Evolutionary conservation across 2,329 filamentous ascomycete species (phyloP), one percentile per base, ranked within the genome.

Genomic region (Metarhizium robertsii): DNA sequence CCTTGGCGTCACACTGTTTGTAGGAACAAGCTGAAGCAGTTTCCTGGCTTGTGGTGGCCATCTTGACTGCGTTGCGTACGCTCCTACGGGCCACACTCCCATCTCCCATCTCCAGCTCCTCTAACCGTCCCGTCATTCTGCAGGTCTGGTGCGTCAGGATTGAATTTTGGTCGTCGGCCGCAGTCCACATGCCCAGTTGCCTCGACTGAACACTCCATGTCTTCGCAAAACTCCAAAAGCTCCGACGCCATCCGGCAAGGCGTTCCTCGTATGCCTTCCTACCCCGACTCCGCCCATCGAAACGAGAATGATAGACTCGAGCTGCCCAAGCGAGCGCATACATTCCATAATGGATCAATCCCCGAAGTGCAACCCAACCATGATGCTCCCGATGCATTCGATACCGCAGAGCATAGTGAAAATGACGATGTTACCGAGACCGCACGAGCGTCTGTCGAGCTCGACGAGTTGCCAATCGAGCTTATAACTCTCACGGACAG

Each of bases 381-480:
- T 6, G 61, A 65, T 55, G 67, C 64, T 30, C 70, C 71, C 7
- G 77, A 79, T 63, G 71, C 76, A 6, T 83, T 82, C 62, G 79
- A 81, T 58, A 74, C 72, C 4, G 68, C 71, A 36, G 65, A 70
- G 6, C 62, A 70, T 34, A 69, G 70, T 18, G 70, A 74, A 36
- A 67, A 67, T 38, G 77, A 81, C 29, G 75, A 81, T 53, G 62
- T 69, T 30, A 57, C 71, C 5, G 79, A 83, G 58, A 63, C 70
- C 2, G 75, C 75, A 0, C 69, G 80, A 57, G 73, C 75, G 25
- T 84, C 87, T 3, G 81, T 89, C 59, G 86, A 89, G 56, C 86
- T 94, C 60, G 90, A 95, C 64, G 88, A 96, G 65, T 83, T 99
- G 46, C 94, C 94, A 14, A 94, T 96, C 65, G 94, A 99, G 78